These are phyloP conservation scores for Solanum stenotomum DNA, from an alignment of 257 asterid genomes.

Conservation along the genomic window DNA sequence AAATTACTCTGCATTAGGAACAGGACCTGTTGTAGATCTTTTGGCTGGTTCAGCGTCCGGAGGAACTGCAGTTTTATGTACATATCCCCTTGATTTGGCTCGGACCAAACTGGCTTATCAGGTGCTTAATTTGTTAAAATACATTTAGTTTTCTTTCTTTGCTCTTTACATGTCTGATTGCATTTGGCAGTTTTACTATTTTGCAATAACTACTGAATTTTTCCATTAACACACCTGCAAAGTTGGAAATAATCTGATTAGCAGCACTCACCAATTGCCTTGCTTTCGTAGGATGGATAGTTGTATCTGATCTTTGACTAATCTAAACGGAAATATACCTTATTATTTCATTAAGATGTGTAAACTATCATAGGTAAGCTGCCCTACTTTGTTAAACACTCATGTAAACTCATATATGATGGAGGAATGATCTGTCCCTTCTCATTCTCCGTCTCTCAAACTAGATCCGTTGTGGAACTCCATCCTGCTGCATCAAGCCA, in stretches of 20 bases:
- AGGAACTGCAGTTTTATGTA: slow-evolving; percentile 96
- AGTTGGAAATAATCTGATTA: not conserved
- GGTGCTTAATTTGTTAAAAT: slow-evolving; percentile 28
- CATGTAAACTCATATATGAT: not conserved
- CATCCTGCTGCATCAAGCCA: not conserved
- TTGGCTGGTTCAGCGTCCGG: slow-evolving; percentile 98
- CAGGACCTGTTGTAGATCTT: slow-evolving; percentile 88
- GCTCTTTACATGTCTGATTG: not conserved
- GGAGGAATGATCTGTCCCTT: not conserved
- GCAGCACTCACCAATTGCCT: not conserved
- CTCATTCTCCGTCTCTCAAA: not conserved
- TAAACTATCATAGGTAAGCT: not conserved
- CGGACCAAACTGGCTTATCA: slow-evolving; percentile 98
- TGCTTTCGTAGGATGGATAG: not conserved
- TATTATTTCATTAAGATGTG: not conserved
- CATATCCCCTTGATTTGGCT: slow-evolving; percentile 95
- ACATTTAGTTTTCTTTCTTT: not conserved
- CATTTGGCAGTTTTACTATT: not conserved
- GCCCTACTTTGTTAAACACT: not conserved
- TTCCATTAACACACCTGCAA: not conserved
- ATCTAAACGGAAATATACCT: not conserved
- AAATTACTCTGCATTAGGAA: slow-evolving; percentile 63
- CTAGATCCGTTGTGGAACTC: not conserved
- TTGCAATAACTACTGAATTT: not conserved
- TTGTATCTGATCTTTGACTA: not conserved